Base-by-base conservation (phyloP, 805 yeast species). In the Cyberlindnera euphorbiiphila region DNA sequence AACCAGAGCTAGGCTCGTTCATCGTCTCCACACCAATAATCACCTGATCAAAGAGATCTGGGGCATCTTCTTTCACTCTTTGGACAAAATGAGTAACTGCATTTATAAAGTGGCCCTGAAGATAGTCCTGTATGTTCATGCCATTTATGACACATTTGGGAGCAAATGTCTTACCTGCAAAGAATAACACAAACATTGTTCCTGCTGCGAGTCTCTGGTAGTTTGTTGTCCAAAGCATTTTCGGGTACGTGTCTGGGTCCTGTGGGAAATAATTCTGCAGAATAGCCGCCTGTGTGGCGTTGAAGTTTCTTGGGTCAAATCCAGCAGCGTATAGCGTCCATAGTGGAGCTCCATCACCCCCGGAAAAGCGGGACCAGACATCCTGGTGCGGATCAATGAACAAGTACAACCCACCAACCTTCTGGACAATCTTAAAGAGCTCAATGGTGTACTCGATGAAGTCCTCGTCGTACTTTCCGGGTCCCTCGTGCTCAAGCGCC, bases 321-420 rank as follows among this genome's bases (percentile, higher is more conserved):
- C 96, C 96, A 2, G 91, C 95, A 17, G 93, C 89, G 53, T 84
- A 80, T 4, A 88, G 57, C 0, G 97, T 88, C 97, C 97, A 89
- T 53, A 85, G 52, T 1, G 97, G 97, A 4, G 96, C 95, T 14
- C 97, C 97, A 32, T 86, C 78, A 3, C 97, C 97, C 5, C 96
- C 96, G 9, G 78, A 67, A 55, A 71, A 85, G 32, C 96, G 72
- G 1, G 93, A 81, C 97, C 97, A 89, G 10, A 81, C 94, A 57
- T 89, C 97, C 59, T 89, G 97, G 57, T 89, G 97, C 1, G 94
- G 86, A 54, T 89, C 96, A 47, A 89, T 56, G 48, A 84, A 78
- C 6, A 87, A 85, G 50, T 82, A 84, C 14, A 88, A 56, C 0
- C 89, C 91, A 1, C 93, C 95, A 20, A 77, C 65, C 14, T 68